Evolutionary conservation across 208 protist species (phyloP), one percentile per base, ranked within the genome.

Genomic region (Balamuthia mandrillaris): DNA sequence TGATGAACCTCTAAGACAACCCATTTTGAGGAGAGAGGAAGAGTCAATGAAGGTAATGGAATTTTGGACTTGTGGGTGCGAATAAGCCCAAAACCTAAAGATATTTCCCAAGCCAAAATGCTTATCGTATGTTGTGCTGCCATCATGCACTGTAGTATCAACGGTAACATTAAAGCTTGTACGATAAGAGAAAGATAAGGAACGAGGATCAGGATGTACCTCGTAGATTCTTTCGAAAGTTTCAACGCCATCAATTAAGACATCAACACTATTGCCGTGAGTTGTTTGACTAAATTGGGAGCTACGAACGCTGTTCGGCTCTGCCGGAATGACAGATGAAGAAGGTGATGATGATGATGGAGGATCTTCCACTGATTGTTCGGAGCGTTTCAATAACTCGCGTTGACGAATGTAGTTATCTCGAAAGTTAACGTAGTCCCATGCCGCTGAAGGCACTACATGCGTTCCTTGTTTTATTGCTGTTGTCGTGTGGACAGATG

Each of bases 91-190:
- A 92, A 92, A 24, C 88, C 89, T 10, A 92, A 70, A 29, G 88
- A 88, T n/a, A 92, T 56, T 33, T 92, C 89, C 89, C 89, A 92
- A 12, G 86, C 89, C 44, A 92, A 56, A 18, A 92, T 92, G 74
- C 79, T 88, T 1, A 92, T 91, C 47, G 85, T 86, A 35, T 92
- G 85, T 41, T 89, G 37, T 6, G 89, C 88, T 51, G 70, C 70
- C 89, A 91, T 91, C 88, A 92, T 89, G 31, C 75, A 83, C 66
- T 72, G 63, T 61, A 78, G 39, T 1, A 5, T 14, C 29, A 60
- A 31, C 3, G 65, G 18, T 12, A 1, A 27, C 1, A 3, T 56
- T 49, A 10, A n/a, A 72, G 21, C 58, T 24, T 47, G 2, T n/a
- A 65, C 16, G 24, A 83, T 72, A 79, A 33, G 1, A 49, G 3